phyloP scores from a whole-genome alignment of 371 early-diverging fungal species.

The Saksenaea vasiformis region DNA sequence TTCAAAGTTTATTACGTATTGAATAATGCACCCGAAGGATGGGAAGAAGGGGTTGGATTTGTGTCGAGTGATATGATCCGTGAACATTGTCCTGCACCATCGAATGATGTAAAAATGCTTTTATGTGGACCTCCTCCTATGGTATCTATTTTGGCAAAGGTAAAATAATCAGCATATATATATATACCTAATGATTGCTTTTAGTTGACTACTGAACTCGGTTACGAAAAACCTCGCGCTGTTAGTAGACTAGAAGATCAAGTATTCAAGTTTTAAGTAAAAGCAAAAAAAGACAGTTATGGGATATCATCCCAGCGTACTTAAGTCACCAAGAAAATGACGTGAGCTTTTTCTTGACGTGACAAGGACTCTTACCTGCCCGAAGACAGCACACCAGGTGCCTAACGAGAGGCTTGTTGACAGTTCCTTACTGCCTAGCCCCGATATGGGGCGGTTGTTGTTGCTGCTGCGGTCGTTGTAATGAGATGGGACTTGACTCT shows the following conservation, averaged over 20 bases:
- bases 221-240: slow-evolving; percentile 65
- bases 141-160: slow-evolving; percentile 73
- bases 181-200: no score
- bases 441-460: no score
- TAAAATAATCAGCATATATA: slow-evolving; percentile 8
- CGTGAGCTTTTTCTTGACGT: no score
- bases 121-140: slow-evolving; percentile 91
- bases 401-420: no score
- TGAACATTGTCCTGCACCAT: slow-evolving; percentile 67
- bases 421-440: no score
- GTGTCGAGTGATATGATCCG: slow-evolving; percentile 75
- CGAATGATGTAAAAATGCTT: slow-evolving; percentile 74
- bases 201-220: slow-evolving; percentile 56
- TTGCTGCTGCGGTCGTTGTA: no score
- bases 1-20: slow-evolving; percentile 81
- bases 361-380: no score
- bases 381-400: no score
- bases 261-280: slow-evolving; percentile 63
- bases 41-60: slow-evolving; percentile 82
- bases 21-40: slow-evolving; percentile 70
- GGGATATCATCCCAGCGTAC: no score
- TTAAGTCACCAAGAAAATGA: no score
- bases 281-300: neutral
- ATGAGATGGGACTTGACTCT: no score
- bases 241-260: slow-evolving; percentile 70